Conservation (phyloP, 2,329 filamentous ascomycete species). For the Botrytis cinerea region DNA sequence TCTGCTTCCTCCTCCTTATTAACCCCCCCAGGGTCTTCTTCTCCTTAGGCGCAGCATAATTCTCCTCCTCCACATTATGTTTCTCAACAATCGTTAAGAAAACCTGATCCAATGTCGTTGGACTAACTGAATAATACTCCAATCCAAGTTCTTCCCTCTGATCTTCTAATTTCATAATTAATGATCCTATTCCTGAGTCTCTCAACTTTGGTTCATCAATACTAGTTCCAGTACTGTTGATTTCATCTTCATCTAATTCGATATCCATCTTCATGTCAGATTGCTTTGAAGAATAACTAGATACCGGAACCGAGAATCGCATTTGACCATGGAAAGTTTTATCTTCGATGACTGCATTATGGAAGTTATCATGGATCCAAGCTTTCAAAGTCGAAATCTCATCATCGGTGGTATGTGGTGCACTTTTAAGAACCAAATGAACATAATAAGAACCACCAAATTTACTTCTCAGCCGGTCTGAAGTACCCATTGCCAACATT, state of each 20-base stretch:
- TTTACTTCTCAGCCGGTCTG: constrained; percentile 68
- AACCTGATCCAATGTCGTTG: constrained; percentile 87
- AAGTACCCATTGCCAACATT: constrained; percentile 83
- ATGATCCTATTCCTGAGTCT: constrained; percentile 54
- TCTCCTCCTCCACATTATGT: constrained; percentile 78
- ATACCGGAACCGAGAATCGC: constrained; percentile 70
- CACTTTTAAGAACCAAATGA: constrained; percentile 74
- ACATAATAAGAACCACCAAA: constrained; percentile 81
- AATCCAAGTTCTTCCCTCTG: constrained; percentile 68
- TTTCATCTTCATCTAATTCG: constrained; percentile 30
- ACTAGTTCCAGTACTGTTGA: constrained; percentile 27
- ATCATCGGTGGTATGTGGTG: constrained; percentile 68
- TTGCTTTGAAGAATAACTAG: constrained; percentile 45
- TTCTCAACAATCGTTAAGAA: constrained; percentile 82
- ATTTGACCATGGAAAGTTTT: constrained; percentile 84
- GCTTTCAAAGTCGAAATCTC: constrained; percentile 66
- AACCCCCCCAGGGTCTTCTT: constrained; percentile 15
- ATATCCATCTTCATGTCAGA: not conserved
- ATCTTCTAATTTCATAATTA: constrained; percentile 74
- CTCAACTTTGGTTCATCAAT: constrained; percentile 20
- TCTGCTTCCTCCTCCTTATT: not conserved
- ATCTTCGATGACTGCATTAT: constrained; percentile 67
- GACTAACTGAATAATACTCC: constrained; percentile 83
- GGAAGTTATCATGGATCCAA: constrained; percentile 66
- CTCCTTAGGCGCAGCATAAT: constrained; percentile 44